Percentiles rank a stretch among this genome's conserved stretches.
These are phyloP conservation scores for Lactuca sativa DNA, from an alignment of 129 eudicot species.

Conservation along the genomic window DNA sequence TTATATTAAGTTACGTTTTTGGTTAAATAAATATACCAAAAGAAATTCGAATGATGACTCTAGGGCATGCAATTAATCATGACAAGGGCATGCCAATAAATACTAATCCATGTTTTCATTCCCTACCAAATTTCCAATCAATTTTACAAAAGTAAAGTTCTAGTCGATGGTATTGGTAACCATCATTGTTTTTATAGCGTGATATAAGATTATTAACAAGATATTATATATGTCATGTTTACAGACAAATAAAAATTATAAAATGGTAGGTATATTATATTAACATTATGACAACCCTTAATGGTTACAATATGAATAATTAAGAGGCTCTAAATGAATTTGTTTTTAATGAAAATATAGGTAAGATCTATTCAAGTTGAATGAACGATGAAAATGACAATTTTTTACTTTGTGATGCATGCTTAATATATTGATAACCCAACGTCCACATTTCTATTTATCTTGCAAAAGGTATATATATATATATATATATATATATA, in stretches of 20 bases:
- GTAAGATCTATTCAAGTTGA: too few species aligned
- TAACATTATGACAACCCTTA: too few species aligned
- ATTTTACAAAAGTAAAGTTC: background rate
- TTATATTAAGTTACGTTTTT: background rate
- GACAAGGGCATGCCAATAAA: conserved; percentile 33
- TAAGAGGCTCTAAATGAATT: too few species aligned
- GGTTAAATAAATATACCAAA: background rate
- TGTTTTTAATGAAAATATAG: too few species aligned
- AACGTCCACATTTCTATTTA: too few species aligned
- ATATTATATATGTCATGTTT: background rate
- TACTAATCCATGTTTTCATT: conserved; percentile 17
- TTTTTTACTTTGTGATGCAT: too few species aligned
- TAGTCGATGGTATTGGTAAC: background rate
- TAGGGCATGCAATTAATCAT: conserved; percentile 32
- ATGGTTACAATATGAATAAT: too few species aligned
- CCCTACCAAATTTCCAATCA: conserved; percentile 22
- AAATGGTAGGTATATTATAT: too few species aligned
- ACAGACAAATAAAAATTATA: background rate
- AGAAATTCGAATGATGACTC: conserved; percentile 22
- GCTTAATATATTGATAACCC: too few species aligned
- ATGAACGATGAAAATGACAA: too few species aligned
- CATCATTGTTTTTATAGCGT: conserved; percentile 7
- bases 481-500: too few species aligned
- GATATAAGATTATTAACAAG: background rate
- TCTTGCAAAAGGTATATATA: too few species aligned